Conservation (phyloP, 2,329 filamentous ascomycete genomes). For the Pseudogymnoascus sp. region DNA sequence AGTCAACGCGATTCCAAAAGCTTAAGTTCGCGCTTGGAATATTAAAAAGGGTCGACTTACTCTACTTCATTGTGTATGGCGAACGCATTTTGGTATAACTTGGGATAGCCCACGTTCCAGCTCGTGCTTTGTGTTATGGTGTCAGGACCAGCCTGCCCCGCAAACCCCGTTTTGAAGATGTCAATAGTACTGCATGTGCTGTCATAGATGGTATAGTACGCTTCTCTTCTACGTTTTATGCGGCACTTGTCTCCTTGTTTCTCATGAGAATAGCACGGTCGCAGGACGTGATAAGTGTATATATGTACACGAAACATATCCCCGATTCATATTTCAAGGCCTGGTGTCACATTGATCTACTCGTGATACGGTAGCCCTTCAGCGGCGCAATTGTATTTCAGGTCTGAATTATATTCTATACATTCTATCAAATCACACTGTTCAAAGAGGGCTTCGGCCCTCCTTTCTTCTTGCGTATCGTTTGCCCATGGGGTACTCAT, state of each 20-base stretch:
- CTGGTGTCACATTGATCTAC: neutral
- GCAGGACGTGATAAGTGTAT: too few relatives aligned
- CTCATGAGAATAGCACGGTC: neutral
- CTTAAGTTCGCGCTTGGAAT: neutral
- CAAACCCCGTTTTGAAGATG: neutral
- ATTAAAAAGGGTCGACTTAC: neutral
- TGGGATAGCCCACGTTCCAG: neutral
- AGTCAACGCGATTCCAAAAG: neutral
- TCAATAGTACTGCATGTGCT: neutral
- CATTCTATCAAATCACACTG: neutral
- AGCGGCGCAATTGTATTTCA: neutral
- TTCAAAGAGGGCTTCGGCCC: neutral
- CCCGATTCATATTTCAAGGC: neutral
- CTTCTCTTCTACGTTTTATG: neutral
- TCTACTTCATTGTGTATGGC: neutral
- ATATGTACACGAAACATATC: neutral
- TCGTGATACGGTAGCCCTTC: neutral
- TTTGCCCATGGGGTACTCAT: neutral
- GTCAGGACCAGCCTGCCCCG: neutral
- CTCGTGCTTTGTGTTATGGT: neutral
- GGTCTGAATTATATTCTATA: neutral
- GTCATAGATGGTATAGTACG: neutral
- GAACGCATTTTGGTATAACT: neutral
- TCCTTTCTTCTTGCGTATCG: neutral
- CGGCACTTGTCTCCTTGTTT: neutral